phyloP scores from a whole-genome alignment of 23 red algal species.

The Gracilariopsis chorda region DNA sequence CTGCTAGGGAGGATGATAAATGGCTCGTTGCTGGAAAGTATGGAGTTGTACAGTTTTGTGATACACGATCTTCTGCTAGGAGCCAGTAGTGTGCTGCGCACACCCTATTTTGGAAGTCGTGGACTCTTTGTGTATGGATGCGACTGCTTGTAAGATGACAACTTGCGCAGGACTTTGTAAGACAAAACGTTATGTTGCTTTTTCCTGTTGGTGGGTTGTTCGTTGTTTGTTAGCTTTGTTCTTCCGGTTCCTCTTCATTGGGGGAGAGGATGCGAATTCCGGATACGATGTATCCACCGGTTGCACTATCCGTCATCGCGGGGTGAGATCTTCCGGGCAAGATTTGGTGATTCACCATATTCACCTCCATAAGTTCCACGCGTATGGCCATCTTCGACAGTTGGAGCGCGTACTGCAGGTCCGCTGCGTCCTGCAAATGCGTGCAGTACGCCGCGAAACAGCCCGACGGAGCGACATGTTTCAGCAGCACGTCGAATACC shows the following conservation, averaged over 20 bases:
- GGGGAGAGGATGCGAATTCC: slow-evolving; percentile 43
- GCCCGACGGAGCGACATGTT: slow-evolving; percentile 52
- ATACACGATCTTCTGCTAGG: slow-evolving; percentile 17
- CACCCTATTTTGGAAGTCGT: too few relatives aligned
- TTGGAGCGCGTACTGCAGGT: slow-evolving; percentile 56
- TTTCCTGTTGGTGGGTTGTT: too few relatives aligned
- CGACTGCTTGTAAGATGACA: too few relatives aligned
- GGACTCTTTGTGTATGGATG: too few relatives aligned
- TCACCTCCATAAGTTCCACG: slow-evolving; percentile 54
- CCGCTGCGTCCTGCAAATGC: slow-evolving; percentile 63
- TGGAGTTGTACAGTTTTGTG: slow-evolving; percentile 86
- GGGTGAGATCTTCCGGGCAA: slow-evolving; percentile 72
- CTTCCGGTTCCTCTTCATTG: neutral
- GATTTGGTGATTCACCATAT: slow-evolving; percentile 61
- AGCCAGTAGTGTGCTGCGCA: too few relatives aligned
- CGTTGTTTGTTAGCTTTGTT: too few relatives aligned
- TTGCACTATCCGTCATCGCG: slow-evolving; percentile 66
- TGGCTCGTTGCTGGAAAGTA: slow-evolving; percentile 95
- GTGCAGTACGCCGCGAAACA: slow-evolving; percentile 61
- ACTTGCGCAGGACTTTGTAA: too few relatives aligned
- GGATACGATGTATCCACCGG: slow-evolving; percentile 49
- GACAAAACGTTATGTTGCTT: too few relatives aligned
- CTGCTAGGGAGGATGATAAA: slow-evolving; percentile 45
- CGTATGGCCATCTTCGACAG: slow-evolving; percentile 41
- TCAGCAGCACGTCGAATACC: slow-evolving; percentile 56